Percentiles rank a stretch among this genome's conserved stretches.
Evolutionary conservation across 106 monocot species (phyloP).

Genomic region (Iris macrosiphon): DNA sequence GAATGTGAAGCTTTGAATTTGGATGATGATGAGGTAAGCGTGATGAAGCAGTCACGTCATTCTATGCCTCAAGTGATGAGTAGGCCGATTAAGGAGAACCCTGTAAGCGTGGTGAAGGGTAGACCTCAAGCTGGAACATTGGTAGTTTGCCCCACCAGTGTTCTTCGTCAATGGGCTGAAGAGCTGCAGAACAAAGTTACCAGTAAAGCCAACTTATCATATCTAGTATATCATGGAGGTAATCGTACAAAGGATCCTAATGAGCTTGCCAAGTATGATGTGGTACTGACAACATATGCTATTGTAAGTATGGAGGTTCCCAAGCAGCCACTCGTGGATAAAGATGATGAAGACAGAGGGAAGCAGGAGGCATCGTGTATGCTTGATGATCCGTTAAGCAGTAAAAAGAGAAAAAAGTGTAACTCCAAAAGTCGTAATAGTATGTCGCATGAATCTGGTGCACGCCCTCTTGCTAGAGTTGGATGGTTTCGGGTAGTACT

Average conservation of each 20-base stretch:
- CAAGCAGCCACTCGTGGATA: constrained; percentile 41
- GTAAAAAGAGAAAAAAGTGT: constrained; percentile 47
- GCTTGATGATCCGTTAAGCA: not conserved
- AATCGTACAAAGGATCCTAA: constrained; percentile 68
- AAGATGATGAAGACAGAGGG: constrained; percentile 48
- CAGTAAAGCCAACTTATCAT: constrained; percentile 51
- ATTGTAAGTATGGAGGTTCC: constrained; percentile 89
- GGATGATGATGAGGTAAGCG: constrained; percentile 15
- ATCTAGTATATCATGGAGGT: constrained; percentile 79
- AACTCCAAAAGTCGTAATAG: constrained; percentile 12
- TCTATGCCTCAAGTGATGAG: not conserved
- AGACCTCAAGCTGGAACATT: constrained; percentile 80
- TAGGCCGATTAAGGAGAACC: constrained; percentile 10
- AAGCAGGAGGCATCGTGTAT: constrained; percentile 15
- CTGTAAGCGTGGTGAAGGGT: constrained; percentile 20
- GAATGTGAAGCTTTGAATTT: constrained; percentile 43
- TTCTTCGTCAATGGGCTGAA: constrained; percentile 85
- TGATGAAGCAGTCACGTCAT: constrained; percentile 4
- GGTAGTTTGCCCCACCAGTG: constrained; percentile 89
- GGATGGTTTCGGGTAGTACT: constrained; percentile 79
- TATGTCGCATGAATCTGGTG: constrained; percentile 27
- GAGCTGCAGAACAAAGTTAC: constrained; percentile 70
- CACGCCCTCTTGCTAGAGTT: constrained; percentile 75
- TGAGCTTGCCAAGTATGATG: constrained; percentile 82
- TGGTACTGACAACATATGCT: constrained; percentile 82